Evolutionary conservation across 2,329 filamentous ascomycete species (phyloP).

Genomic region (Botrytis byssoidea): DNA sequence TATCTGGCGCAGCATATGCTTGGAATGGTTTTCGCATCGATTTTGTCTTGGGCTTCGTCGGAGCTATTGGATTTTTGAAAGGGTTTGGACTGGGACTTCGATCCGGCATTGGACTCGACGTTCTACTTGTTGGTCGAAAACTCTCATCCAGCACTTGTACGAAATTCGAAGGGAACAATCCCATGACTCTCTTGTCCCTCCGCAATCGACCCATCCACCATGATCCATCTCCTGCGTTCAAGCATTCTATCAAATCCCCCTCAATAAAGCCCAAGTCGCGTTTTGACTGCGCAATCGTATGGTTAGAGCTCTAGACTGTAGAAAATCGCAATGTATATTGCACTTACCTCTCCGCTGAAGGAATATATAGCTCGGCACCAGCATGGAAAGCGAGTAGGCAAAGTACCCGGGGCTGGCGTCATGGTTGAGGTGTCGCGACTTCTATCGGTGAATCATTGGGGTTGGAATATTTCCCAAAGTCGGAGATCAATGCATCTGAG

Average conservation of each 20-base stretch:
- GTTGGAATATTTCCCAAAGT: not conserved
- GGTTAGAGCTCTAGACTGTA: not conserved
- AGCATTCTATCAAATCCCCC: constrained; percentile 94
- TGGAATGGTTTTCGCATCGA: constrained; percentile 67
- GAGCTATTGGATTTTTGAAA: constrained; percentile 34
- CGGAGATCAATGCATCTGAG: not conserved
- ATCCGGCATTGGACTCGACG: constrained; percentile 50
- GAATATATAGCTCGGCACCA: constrained; percentile 91
- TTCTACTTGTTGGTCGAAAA: constrained; percentile 72
- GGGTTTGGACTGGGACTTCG: constrained; percentile 38
- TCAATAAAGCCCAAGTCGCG: constrained; percentile 95
- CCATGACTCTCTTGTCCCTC: constrained; percentile 85
- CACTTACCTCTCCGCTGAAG: constrained; percentile 75
- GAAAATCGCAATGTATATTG: not conserved
- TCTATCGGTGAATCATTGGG: constrained; percentile 8
- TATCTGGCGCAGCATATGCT: constrained; percentile 64
- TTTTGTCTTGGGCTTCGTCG: constrained; percentile 48
- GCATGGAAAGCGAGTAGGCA: constrained; percentile 81
- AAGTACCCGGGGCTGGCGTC: constrained; percentile 54
- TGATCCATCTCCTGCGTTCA: constrained; percentile 94
- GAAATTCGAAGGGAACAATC: constrained; percentile 95
- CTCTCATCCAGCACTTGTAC: constrained; percentile 83
- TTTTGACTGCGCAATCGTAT: constrained; percentile 60
- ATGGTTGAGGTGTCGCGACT: constrained; percentile 13
- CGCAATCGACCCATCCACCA: constrained; percentile 97